Evolutionary conservation across 192 early-diverging fungal genomes (phyloP), one percentile per base, ranked within the genome.

Genomic region (Coemansia aciculifera): DNA sequence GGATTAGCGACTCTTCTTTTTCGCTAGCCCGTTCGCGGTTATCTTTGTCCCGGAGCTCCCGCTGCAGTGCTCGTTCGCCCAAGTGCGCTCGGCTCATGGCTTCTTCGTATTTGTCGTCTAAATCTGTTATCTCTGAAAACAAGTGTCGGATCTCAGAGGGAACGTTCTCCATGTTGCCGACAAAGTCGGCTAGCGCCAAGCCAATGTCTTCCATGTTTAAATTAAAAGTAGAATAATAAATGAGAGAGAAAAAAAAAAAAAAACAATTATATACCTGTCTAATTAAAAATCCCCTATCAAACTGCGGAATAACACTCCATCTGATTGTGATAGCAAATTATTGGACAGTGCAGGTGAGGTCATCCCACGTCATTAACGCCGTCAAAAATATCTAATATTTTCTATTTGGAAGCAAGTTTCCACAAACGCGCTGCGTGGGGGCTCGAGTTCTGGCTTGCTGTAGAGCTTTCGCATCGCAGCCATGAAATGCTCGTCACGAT

Each of bases 91-190:
- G 65, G 34, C 64, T 62, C 67, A 75, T 62, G 1, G 73, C 62
- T 23, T 78, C 77, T 57, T 78, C 76, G 63, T 69, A 78, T 40
- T 73, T 72, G 21, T 83, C 81, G 29, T 83, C 81, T 36, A 83
- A 32, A 23, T 83, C 77, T 0, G 72, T 72, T 46, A 83, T 83
- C 56, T 83, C 81, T 5, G 67, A 71, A 57, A 83, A 75, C 36
- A 83, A 49, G 49, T 79, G 73, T 19, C 81, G 69, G 37, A 83
- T 63, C 62, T 83, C 81, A 0, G 81, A 79, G 0, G 81, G 81
- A 43, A 83, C 73, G 46, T 78, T 83, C 12, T 79, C 81, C 67
- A 83, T 60, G 62, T 75, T 83, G 61, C 76, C 67, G 71, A 83
- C 81, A 83, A 83, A 75, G 57, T 83, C 81, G 0, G 77, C 81